phyloP scores from a whole-genome alignment of 805 yeast species.

The Deakozyma indianensis region DNA sequence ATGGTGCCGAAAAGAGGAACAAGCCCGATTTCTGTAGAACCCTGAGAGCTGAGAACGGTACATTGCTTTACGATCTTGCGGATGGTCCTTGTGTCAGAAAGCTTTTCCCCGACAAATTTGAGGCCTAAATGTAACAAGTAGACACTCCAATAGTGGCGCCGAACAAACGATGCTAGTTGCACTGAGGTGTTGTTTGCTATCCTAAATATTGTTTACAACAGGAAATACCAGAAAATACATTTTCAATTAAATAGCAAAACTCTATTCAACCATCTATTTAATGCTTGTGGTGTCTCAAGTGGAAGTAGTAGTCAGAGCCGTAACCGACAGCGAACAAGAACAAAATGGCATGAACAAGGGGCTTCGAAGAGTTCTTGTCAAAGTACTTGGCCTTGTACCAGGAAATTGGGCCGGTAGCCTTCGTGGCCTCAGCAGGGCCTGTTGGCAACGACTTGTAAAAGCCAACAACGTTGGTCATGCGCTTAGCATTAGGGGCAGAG shows the following conservation, averaged over 20 bases:
- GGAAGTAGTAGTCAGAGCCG: slow-evolving; percentile 88
- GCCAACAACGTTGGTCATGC: slow-evolving; percentile 87
- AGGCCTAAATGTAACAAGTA: not conserved
- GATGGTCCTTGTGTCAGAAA: not conserved
- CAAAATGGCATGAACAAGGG: slow-evolving; percentile 49
- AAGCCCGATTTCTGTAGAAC: not conserved
- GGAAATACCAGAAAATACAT: not conserved
- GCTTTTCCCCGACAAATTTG: not conserved
- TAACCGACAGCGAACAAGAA: slow-evolving; percentile 66
- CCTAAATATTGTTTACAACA: too few species aligned
- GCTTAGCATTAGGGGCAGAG: slow-evolving; percentile 90
- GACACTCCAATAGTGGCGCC: too few species aligned
- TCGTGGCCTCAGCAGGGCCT: slow-evolving; percentile 69
- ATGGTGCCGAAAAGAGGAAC: not conserved
- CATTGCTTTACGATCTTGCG: not conserved
- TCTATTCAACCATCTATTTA: not conserved
- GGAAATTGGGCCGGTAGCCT: slow-evolving; percentile 29
- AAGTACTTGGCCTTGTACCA: slow-evolving; percentile 68
- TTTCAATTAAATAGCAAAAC: not conserved
- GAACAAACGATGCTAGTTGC: too few species aligned
- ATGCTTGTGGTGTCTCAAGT: slow-evolving; percentile 27
- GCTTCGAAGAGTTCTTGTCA: slow-evolving; percentile 19
- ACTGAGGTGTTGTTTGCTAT: too few species aligned
- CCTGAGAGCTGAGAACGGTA: not conserved
- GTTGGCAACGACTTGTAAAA: slow-evolving; percentile 95